Conservation (phyloP, 257 asterid genomes). For the Capsicum rhomboideum region DNA sequence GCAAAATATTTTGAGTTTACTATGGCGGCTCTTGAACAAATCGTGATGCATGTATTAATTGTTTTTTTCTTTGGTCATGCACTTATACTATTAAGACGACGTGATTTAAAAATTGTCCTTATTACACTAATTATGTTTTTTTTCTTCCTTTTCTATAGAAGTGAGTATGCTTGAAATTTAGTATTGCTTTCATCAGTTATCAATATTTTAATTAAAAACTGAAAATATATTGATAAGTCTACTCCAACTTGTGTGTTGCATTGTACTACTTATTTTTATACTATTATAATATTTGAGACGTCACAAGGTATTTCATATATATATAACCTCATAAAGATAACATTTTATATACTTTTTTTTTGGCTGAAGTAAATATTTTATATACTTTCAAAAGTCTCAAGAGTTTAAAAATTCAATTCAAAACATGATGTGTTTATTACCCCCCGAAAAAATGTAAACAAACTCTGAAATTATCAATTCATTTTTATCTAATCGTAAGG, state of each 20-base stretch:
- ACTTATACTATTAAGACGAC: background rate
- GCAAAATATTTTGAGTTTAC: background rate
- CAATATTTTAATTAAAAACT: background rate
- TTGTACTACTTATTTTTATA: background rate
- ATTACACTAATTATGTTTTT: too few species aligned
- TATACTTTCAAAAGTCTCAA: background rate
- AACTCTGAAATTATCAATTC: background rate
- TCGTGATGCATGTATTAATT: background rate
- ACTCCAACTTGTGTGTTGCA: background rate
- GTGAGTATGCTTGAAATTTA: background rate
- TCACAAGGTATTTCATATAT: background rate
- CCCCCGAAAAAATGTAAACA: background rate
- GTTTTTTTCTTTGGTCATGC: background rate
- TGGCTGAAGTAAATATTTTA: background rate
- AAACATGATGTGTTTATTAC: background rate
- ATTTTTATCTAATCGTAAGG: background rate
- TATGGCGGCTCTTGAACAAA: background rate
- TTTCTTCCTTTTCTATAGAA: background rate
- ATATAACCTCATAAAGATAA: background rate
- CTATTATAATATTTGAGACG: background rate
- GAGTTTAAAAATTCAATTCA: background rate
- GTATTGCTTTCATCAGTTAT: background rate
- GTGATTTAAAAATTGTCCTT: background rate
- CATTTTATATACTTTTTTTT: background rate
- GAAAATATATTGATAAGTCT: background rate